Base-by-base conservation (phyloP, 1,139 yeast genomes). In the Candida glucosophila region DNA sequence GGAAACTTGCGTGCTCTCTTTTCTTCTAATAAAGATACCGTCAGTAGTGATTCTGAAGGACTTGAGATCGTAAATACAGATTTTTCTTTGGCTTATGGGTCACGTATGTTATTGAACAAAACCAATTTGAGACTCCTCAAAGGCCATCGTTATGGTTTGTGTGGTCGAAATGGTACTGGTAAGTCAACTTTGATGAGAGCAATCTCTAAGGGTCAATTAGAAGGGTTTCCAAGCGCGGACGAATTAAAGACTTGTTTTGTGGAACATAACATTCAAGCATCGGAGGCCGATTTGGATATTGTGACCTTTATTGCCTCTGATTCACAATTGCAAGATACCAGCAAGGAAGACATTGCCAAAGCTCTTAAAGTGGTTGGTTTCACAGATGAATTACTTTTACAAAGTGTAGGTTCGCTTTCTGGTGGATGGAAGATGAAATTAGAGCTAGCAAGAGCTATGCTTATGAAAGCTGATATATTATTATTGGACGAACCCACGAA, bases 351-450 rank as follows among this genome's bases (percentile, higher is more conserved):
- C 28, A 85, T 90, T 47, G 57, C 90, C 14, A 52, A 50, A 2
- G 96, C 95, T 16, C 68, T 90, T 36, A 73, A 60, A 26, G 74
- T 73, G 29, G 97, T 90, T 50, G 98, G 97, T 3, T 90, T 90
- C 55, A 78, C 92, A 36, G 90, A 80, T 27, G 92, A 80, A 49
- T 75, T 96, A 64, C 72, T 93, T 46, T 67, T 70, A 17, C 96
- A 88, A 58, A 72, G 83, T 28, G 96, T 90, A 34, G 95, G 96
- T 22, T 82, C 97, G 2, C 67, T 90, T 37, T 85, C 96, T 31
- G 98, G 98, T 57, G 98, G 98, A 52, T 86, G 96, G 96, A 90
- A 90, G 61, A 90, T 90, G 98, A 90, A 90, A 64, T 72, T 90
- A 40, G 98, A 88, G 57, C 68, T 90, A 48, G 98, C 98, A 12